Conservation (phyloP, 345 rosid species). For the Reutealis trisperma region DNA sequence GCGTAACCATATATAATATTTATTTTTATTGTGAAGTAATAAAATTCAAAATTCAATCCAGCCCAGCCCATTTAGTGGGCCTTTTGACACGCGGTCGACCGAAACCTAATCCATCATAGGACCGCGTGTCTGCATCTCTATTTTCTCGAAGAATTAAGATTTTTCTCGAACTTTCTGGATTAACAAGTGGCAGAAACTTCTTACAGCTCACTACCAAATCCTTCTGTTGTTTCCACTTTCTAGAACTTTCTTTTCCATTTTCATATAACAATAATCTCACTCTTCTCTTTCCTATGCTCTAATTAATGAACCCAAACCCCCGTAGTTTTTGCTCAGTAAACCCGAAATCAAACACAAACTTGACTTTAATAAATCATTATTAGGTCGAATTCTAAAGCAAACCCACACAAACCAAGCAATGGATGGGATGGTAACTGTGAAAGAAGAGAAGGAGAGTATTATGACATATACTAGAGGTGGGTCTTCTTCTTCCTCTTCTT, state of each 20-base stretch:
- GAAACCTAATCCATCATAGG: not conserved
- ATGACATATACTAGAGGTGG: conserved; percentile 17
- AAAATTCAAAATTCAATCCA: no score
- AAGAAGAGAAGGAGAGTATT: conserved; percentile 51
- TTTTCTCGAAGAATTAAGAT: conserved; percentile 1
- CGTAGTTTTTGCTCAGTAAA: not conserved
- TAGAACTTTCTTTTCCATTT: conserved; percentile 11
- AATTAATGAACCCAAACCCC: no score
- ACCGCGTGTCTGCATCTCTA: not conserved
- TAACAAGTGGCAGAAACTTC: conserved; percentile 23
- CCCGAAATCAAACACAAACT: no score
- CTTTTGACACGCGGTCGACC: not conserved
- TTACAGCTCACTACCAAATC: not conserved
- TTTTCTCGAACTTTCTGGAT: conserved; percentile 15
- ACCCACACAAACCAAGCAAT: conserved; percentile 1
- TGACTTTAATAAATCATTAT: not conserved
- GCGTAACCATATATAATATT: no score
- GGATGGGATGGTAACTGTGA: conserved; percentile 26
- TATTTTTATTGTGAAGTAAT: no score
- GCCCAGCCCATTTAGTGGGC: no score
- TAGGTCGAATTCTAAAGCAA: not conserved
- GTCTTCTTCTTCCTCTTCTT: conserved; percentile 38
- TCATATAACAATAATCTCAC: not conserved
- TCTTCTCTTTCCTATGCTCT: not conserved
- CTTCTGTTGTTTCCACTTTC: not conserved